Evolutionary conservation across 805 yeast species (phyloP).

Genomic region (Wickerhamiella sorbophila): DNA sequence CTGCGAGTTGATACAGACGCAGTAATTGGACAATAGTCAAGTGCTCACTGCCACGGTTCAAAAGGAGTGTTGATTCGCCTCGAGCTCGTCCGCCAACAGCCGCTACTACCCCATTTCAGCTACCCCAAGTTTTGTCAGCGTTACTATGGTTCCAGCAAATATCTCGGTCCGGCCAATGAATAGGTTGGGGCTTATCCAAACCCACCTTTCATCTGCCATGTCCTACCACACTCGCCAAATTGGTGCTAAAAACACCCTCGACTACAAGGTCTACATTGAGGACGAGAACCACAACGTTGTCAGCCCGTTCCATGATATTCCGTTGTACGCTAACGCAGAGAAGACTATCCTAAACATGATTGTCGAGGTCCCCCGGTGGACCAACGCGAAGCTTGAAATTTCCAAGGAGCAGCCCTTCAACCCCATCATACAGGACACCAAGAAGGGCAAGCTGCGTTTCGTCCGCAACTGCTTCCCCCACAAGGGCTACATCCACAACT

Average conservation of each 20-base stretch:
- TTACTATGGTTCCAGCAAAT: neutral
- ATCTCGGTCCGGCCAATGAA: slow-evolving; percentile 3
- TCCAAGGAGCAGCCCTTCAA: slow-evolving; percentile 70
- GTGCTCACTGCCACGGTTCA: too few relatives aligned
- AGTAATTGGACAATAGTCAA: too few relatives aligned
- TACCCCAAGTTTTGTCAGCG: neutral
- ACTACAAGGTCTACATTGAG: slow-evolving; percentile 82
- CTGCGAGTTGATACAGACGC: too few relatives aligned
- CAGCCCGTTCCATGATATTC: slow-evolving; percentile 90
- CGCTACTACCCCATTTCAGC: neutral
- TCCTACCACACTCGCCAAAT: slow-evolving; percentile 77
- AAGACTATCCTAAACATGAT: slow-evolving; percentile 78
- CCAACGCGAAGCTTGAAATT: slow-evolving; percentile 93
- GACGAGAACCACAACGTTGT: slow-evolving; percentile 76
- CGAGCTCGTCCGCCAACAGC: neutral
- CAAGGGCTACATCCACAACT: slow-evolving; percentile 96
- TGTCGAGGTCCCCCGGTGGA: slow-evolving; percentile 97
- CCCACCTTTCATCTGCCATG: slow-evolving; percentile 12
- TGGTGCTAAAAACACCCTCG: slow-evolving; percentile 92
- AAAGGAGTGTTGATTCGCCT: too few relatives aligned
- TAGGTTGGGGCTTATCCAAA: slow-evolving; percentile 10
- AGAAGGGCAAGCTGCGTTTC: slow-evolving; percentile 90
- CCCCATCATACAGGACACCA: slow-evolving; percentile 94
- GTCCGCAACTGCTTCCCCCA: slow-evolving; percentile 98
- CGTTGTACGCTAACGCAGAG: slow-evolving; percentile 86